Conservation (phyloP, 2,329 filamentous ascomycete species). For the Claviceps quebecensis region DNA sequence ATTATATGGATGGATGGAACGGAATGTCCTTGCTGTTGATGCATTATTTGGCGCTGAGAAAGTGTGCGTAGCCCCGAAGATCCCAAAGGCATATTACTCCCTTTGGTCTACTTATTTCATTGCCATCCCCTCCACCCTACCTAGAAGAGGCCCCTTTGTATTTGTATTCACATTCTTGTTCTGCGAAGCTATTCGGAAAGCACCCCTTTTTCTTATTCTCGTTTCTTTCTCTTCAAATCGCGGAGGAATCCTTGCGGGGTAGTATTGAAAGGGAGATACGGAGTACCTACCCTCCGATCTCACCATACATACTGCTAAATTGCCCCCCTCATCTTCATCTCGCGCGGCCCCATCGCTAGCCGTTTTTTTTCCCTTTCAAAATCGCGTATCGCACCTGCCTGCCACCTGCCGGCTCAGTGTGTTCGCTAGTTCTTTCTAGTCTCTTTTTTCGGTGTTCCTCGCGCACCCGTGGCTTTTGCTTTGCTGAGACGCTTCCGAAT, state of each 20-base stretch:
- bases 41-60: too few species aligned
- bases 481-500: neutral
- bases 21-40: too few species aligned
- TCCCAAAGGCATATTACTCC: too few species aligned
- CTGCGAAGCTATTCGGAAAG: neutral
- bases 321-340: neutral
- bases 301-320: too few species aligned
- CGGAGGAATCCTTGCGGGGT: constrained; percentile 4
- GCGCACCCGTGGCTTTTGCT: neutral
- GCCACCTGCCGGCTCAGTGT: constrained; percentile 1
- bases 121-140: too few species aligned
- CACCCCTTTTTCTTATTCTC: neutral
- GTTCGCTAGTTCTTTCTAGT: constrained; percentile 4
- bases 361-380: neutral
- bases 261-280: constrained; percentile 4
- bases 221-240: neutral
- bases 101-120: too few species aligned
- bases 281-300: neutral
- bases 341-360: neutral
- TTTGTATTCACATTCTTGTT: neutral
- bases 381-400: constrained; percentile 1
- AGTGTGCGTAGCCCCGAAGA: too few species aligned
- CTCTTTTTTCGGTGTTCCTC: neutral
- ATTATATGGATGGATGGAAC: too few species aligned
- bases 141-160: neutral